A percentile compares a stretch with the other conserved stretches of the same genome.
These are phyloP conservation scores for Cryptococcus sp. DNA, from an alignment of 1,284 basidiomycete genomes.

Conservation along the genomic window DNA sequence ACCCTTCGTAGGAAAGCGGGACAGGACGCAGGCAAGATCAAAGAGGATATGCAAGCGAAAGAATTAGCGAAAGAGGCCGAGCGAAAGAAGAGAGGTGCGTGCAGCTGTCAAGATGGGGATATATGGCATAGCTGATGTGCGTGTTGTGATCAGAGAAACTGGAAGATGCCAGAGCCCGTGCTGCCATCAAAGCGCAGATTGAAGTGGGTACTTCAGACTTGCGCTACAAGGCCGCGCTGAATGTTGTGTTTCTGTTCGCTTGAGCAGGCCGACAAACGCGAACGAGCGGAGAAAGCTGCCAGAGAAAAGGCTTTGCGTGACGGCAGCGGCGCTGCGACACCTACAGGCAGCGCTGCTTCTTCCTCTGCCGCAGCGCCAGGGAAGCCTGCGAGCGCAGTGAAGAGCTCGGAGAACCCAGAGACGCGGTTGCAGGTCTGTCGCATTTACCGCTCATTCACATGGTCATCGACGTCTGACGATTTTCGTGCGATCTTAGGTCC, in stretches of 20 bases:
- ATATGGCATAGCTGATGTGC: background rate
- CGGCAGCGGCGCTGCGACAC: constrained; percentile 54
- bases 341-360: constrained; percentile 41
- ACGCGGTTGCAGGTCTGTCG: constrained; percentile 65
- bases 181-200: constrained; percentile 85
- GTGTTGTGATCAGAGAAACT: constrained; percentile 66
- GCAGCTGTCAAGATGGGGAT: constrained; percentile 42
- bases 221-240: background rate
- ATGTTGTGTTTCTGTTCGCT: background rate
- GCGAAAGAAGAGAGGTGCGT: constrained; percentile 66
- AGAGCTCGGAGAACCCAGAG: constrained; percentile 75
- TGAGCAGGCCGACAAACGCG: constrained; percentile 73
- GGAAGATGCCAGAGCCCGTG: constrained; percentile 77
- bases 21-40: constrained; percentile 71
- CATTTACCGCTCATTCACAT: constrained; percentile 1
- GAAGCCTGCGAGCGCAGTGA: constrained; percentile 55
- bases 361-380: constrained; percentile 52
- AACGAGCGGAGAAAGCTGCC: constrained; percentile 81
- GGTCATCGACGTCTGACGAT: background rate
- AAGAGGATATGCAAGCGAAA: constrained; percentile 76
- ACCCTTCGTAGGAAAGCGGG: constrained; percentile 77
- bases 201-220: constrained; percentile 56
- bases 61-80: constrained; percentile 76
- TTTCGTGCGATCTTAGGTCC: constrained; percentile 59
- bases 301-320: constrained; percentile 85